Evolutionary conservation across 768 basidiomycete genomes (phyloP).

Genomic region (Suillus cothurnatus): DNA sequence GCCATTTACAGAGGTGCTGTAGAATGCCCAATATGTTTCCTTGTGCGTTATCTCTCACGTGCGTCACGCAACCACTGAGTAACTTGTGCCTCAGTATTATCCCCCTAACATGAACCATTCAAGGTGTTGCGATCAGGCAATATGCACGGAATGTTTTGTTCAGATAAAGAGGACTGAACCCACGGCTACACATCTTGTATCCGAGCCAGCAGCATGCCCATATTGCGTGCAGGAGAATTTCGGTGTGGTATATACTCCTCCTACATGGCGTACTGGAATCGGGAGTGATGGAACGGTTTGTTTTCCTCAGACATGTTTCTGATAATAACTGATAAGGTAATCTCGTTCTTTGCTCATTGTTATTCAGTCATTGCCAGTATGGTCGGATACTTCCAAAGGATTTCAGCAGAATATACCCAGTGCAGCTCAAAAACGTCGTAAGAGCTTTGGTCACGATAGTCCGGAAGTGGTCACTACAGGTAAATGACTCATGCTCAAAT

Average conservation of each 20-base stretch:
- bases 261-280: conserved; percentile 79
- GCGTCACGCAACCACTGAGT: conserved; percentile 25
- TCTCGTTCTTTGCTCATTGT: background rate
- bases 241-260: conserved; percentile 85
- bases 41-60: conserved; percentile 57
- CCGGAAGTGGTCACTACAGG: conserved; percentile 92
- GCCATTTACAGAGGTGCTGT: conserved; percentile 81
- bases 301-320: conserved; percentile 17
- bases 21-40: conserved; percentile 98
- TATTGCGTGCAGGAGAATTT: conserved; percentile 99
- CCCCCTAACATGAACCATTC: conserved; percentile 97
- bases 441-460: conserved; percentile 84
- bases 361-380: conserved; percentile 39
- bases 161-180: conserved; percentile 98
- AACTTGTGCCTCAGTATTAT: conserved; percentile 72
- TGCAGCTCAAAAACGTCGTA: conserved; percentile 73
- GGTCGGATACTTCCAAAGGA: conserved; percentile 57
- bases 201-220: conserved; percentile 96
- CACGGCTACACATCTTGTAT: conserved; percentile 91
- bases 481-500: conserved; percentile 35
- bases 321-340: conserved; percentile 1
- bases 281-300: conserved; percentile 72
- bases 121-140: conserved; percentile 96
- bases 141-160: conserved; percentile 99
- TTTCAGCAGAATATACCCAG: conserved; percentile 43